Base-by-base conservation (phyloP, 225 moss, liverwort and hornwort genomes). In the Straminergon stramineum region DNA sequence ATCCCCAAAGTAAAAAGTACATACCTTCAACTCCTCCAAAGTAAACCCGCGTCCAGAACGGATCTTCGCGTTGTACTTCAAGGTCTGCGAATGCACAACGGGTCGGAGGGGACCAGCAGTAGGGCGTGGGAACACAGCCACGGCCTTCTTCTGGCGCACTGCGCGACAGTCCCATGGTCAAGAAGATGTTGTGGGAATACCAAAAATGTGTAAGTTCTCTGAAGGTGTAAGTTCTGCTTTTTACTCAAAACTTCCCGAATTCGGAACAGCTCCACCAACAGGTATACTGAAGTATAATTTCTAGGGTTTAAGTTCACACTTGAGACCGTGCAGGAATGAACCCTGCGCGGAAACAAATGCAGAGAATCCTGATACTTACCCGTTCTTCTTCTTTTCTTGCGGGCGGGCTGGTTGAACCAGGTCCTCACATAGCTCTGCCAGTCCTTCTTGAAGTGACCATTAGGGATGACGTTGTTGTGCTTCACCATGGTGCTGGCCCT, bases 371-470 rank as follows among this genome's bases (percentile, higher is more conserved):
- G 53, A 7, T 43, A 68, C 75, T 23, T 90, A 95, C 95, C 94
- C 58, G 94, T 91, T 81, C 96, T 90, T 96, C 96, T 96, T 91
- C 95, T 91, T 81, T 95, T 94, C 92, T 96, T 96, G 90, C 94
- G 94, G 37, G 96, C 95, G 34, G 96, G 97, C 92, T 97, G 97
- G 92, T 97, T 97, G 90, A 97, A 96, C 97, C 97, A 97, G 70
- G 97, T 97, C 90, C 88, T 95, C 86, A 97, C 96, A 83, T 97
- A 96, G 82, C 90, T 94, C 93, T 97, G 96, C 97, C 96, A 96
- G 75, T 95, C 96, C 93, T 97, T 96, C 92, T 97, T 97, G 96
- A 97, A 97, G 75, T 97, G 97, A 28, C 96, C 97, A 81, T 97
- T 96, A 5, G 97, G 97, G 11, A 97, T 88, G 39, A 97, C 97